Conservation (phyloP, 108 stramenopile species). For the Cylindrotheca fusiformis region DNA sequence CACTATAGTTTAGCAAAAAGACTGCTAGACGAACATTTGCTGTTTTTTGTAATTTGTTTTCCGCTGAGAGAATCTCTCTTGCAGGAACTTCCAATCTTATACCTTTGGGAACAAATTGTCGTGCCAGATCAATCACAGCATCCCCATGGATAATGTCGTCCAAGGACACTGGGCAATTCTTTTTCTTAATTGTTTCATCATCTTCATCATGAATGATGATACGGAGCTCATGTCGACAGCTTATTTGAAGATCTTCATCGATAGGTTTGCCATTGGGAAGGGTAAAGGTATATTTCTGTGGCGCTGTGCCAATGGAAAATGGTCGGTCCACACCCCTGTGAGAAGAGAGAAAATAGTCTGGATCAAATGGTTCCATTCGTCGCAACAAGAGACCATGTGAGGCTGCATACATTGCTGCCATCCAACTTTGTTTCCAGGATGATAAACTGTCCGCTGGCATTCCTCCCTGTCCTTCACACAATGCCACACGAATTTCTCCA, state of each 20-base stretch:
- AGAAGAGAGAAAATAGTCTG: slow-evolving; percentile 55
- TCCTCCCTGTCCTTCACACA: slow-evolving; percentile 77
- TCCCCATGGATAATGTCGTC: slow-evolving; percentile 57
- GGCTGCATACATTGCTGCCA: slow-evolving; percentile 58
- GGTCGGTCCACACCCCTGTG: slow-evolving; percentile 78
- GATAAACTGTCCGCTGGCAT: slow-evolving; percentile 36
- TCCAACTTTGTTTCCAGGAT: slow-evolving; percentile 78
- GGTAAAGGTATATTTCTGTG: slow-evolving; percentile 58
- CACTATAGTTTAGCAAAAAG: slow-evolving; percentile 73
- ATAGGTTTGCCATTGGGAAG: slow-evolving; percentile 32
- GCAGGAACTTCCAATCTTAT: slow-evolving; percentile 63
- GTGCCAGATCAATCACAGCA: slow-evolving; percentile 44
- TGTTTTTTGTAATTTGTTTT: background rate
- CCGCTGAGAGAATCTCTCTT: slow-evolving; percentile 33
- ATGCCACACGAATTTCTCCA: slow-evolving; percentile 75
- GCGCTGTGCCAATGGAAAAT: slow-evolving; percentile 51
- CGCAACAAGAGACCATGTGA: slow-evolving; percentile 58
- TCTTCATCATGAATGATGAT: slow-evolving; percentile 45
- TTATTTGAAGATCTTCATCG: slow-evolving; percentile 52
- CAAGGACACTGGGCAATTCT: slow-evolving; percentile 11
- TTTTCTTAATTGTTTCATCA: slow-evolving; percentile 1
- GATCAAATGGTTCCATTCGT: slow-evolving; percentile 44
- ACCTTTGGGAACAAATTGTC: slow-evolving; percentile 52
- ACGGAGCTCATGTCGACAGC: slow-evolving; percentile 79
- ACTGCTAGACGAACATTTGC: slow-evolving; percentile 42